Percentiles rank a stretch among this genome's conserved stretches.
These are phyloP conservation scores for Magnolia changhungtana DNA, from an alignment of 164 flowering plant species.

Conservation along the genomic window DNA sequence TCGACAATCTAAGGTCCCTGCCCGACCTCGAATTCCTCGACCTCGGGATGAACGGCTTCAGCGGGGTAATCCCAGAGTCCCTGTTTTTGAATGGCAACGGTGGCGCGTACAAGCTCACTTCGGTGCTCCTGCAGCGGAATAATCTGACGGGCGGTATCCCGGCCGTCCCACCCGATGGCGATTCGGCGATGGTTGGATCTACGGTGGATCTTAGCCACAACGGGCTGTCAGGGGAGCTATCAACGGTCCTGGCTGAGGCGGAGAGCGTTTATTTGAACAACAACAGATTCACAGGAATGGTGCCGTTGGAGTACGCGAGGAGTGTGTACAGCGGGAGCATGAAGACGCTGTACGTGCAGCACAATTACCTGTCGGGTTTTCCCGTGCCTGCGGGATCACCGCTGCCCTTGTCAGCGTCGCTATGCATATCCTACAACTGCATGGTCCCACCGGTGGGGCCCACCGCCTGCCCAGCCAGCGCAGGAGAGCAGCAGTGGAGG, in stretches of 20 bases:
- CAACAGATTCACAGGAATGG: constrained; percentile 52
- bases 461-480: constrained; percentile 50
- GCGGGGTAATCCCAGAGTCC: constrained; percentile 52
- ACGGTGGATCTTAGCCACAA: constrained; percentile 70
- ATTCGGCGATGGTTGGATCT: constrained; percentile 23
- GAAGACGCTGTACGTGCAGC: constrained; percentile 59
- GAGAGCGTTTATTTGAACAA: constrained; percentile 60
- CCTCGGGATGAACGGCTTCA: constrained; percentile 61
- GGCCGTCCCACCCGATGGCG: not conserved
- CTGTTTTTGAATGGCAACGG: constrained; percentile 22
- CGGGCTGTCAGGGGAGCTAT: constrained; percentile 39
- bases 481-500: constrained; percentile 45
- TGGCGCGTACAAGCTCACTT: constrained; percentile 16
- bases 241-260: constrained; percentile 35
- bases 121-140: constrained; percentile 66
- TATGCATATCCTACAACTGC: constrained; percentile 71
- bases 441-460: constrained; percentile 52
- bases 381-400: constrained; percentile 25
- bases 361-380: constrained; percentile 53
- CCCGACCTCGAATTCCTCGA: constrained; percentile 53
- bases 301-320: constrained; percentile 48
- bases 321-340: constrained; percentile 36
- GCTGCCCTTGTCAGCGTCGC: constrained; percentile 43
- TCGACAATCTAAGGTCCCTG: constrained; percentile 33
- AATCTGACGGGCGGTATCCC: constrained; percentile 47